Conservation (phyloP, 202 grass and related monocot species). For the Elaeis oleifera region DNA sequence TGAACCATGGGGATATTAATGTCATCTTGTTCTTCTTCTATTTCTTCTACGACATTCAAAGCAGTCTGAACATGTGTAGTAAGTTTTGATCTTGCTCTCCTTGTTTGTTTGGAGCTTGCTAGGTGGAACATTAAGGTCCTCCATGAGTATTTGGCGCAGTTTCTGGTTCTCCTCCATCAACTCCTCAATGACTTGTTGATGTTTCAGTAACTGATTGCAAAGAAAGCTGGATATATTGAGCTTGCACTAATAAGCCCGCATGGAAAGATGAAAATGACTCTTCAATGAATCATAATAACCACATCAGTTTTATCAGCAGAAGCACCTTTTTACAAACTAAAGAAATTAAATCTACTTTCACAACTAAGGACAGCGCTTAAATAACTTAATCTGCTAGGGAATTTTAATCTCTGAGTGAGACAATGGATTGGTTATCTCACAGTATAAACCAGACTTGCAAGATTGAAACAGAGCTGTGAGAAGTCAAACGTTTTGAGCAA, state of each 20-base stretch:
- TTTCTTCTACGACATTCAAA: constrained; percentile 74
- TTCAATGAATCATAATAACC: too few relatives aligned
- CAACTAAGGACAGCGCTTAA: too few relatives aligned
- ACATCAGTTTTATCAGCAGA: too few relatives aligned
- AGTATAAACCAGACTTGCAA: too few relatives aligned
- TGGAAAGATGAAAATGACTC: background rate
- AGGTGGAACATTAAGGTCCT: constrained; percentile 69
- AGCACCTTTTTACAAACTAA: too few relatives aligned
- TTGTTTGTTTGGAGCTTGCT: constrained; percentile 35
- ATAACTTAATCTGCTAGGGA: too few relatives aligned
- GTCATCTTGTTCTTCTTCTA: constrained; percentile 54
- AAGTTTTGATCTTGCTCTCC: constrained; percentile 30
- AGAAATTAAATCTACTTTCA: too few relatives aligned
- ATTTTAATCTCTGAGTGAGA: too few relatives aligned
- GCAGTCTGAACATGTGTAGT: constrained; percentile 72
- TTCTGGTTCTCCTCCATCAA: constrained; percentile 66
- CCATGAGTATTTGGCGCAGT: constrained; percentile 57
- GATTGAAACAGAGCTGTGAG: too few relatives aligned
- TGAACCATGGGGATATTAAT: background rate
- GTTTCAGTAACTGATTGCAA: constrained; percentile 53
- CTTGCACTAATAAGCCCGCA: background rate
- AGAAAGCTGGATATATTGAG: background rate
- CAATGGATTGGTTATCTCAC: too few relatives aligned
- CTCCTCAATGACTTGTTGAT: constrained; percentile 68
- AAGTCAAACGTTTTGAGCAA: too few relatives aligned